Conservation (phyloP, 2,329 filamentous ascomycete genomes). For the Geoglossum cookeanum region DNA sequence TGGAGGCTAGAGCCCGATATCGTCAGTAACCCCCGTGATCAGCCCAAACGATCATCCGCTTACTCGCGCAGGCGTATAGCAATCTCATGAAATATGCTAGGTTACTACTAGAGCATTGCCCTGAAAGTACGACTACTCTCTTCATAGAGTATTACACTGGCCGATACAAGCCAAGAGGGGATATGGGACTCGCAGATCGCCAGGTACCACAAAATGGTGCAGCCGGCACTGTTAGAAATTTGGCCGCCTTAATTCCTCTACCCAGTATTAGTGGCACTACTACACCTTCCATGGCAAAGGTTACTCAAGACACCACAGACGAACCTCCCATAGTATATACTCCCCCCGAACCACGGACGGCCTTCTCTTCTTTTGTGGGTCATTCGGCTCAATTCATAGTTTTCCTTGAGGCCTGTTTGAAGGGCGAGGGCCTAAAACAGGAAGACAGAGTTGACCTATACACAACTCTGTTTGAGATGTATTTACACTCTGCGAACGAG, state of each 20-base stretch:
- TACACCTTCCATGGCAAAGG: slow-evolving; percentile 29
- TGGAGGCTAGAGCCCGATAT: slow-evolving; percentile 65
- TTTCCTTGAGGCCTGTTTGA: slow-evolving; percentile 76
- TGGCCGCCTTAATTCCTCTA: slow-evolving; percentile 65
- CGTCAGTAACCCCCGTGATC: slow-evolving; percentile 28
- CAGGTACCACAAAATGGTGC: slow-evolving; percentile 32
- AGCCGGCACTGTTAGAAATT: slow-evolving; percentile 64
- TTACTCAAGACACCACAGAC: slow-evolving; percentile 16
- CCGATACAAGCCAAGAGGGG: slow-evolving; percentile 51
- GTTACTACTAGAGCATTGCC: slow-evolving; percentile 73
- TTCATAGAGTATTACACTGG: slow-evolving; percentile 95
- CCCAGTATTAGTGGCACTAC: slow-evolving; percentile 47
- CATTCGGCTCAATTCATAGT: slow-evolving; percentile 79
- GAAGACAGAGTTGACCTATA: slow-evolving; percentile 71
- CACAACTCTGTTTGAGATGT: slow-evolving; percentile 96
- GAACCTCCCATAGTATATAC: slow-evolving; percentile 41
- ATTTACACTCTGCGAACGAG: slow-evolving; percentile 68
- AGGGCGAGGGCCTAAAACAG: slow-evolving; percentile 49
- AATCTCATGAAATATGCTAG: slow-evolving; percentile 92
- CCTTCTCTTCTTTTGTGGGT: slow-evolving; percentile 93
- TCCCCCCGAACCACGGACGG: slow-evolving; percentile 64
- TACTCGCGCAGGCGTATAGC: slow-evolving; percentile 45
- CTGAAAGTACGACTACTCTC: slow-evolving; percentile 60
- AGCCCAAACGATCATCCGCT: background rate
- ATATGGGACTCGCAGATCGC: slow-evolving; percentile 33